Base-by-base conservation (phyloP, 805 yeast genomes). In the Ogataea thermomethanolica region DNA sequence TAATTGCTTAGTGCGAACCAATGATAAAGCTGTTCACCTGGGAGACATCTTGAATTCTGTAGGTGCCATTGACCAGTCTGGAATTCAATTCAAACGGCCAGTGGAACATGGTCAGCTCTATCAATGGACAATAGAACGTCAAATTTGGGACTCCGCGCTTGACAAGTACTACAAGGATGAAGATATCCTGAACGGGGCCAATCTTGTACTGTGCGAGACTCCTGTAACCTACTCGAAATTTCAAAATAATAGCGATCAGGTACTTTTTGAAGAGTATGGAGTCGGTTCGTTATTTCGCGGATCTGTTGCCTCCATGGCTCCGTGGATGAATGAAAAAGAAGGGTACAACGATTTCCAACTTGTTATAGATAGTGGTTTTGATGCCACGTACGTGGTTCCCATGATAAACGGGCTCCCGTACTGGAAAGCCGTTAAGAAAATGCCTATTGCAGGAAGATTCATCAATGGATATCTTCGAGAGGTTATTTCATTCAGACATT, bases 261-360 rank as follows among this genome's bases (percentile, higher is more conserved):
- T 93, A 0, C 74, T 93, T 0, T 91, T 95, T 65, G 99, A 93
- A 61, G 98, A 93, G 56, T 93, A 82, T 56, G 95, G 87, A 3
- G 84, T 93, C 55, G 71, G 71, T 10, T 74, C 78, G 24, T 73
- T 85, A 44, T 84, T 80, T 48, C 70, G 95, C 43, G 75, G 85
- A 15, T 76, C 84, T 0, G 71, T 78, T 0, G 79, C 75, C 2
- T 70, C 78, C 0, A 70, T 80, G 42, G 71, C 78, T 2, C 89
- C 90, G 2, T 85, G 88, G 80, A 67, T 71, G 36, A 64, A 65
- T 34, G 33, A 41, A 7, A 34, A 46, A 33, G 32, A 35, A 5
- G 29, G 32, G 4, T 58, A 56, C 29, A 51, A 41, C 22, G 93
- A 88, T 54, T 89, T 84, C 49, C 79, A 79, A 42, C 61, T 93